Evolutionary conservation across 495 filamentous ascomycete genomes (phyloP).

Genomic region (Polyplosphaeria fusca): DNA sequence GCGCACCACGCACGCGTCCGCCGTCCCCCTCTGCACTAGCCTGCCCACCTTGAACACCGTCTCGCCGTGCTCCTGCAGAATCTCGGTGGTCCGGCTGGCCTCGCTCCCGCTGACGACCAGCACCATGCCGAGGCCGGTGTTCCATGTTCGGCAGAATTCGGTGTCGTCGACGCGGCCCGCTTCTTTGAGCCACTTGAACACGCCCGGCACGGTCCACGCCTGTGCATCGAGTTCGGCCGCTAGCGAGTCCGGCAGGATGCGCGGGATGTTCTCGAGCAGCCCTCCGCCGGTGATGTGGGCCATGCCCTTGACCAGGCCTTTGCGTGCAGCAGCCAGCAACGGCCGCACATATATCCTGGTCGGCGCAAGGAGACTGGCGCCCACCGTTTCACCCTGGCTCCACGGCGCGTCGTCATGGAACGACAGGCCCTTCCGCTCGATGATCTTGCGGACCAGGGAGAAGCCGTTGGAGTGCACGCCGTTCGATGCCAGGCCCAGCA

Average conservation of each 20-base stretch:
- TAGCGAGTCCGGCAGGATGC: constrained; percentile 77
- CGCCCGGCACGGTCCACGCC: constrained; percentile 66
- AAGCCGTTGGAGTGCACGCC: constrained; percentile 95
- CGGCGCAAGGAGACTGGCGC: constrained; percentile 66
- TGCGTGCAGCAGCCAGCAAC: constrained; percentile 49
- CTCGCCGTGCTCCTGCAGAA: constrained; percentile 67
- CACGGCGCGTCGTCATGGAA: constrained; percentile 75
- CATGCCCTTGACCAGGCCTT: constrained; percentile 73
- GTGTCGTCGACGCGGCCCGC: constrained; percentile 65
- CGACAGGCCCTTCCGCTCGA: constrained; percentile 64
- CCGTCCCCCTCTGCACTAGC: constrained; percentile 54
- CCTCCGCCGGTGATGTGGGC: constrained; percentile 96
- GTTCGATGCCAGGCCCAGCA: constrained; percentile 76
- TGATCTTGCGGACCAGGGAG: constrained; percentile 84
- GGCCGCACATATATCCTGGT: constrained; percentile 47
- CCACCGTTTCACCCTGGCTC: constrained; percentile 53
- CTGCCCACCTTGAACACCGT: constrained; percentile 71
- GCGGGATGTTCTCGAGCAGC: constrained; percentile 84
- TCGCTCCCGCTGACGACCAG: constrained; percentile 64
- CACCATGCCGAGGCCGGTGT: constrained; percentile 91
- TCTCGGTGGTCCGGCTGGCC: constrained; percentile 50
- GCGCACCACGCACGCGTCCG: constrained; percentile 64
- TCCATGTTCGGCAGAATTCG: constrained; percentile 90
- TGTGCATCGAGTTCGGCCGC: constrained; percentile 72
- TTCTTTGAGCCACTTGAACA: constrained; percentile 81